These are phyloP conservation scores for Passiflora organensis DNA, from an alignment of 345 rosid genomes.

Conservation along the genomic window DNA sequence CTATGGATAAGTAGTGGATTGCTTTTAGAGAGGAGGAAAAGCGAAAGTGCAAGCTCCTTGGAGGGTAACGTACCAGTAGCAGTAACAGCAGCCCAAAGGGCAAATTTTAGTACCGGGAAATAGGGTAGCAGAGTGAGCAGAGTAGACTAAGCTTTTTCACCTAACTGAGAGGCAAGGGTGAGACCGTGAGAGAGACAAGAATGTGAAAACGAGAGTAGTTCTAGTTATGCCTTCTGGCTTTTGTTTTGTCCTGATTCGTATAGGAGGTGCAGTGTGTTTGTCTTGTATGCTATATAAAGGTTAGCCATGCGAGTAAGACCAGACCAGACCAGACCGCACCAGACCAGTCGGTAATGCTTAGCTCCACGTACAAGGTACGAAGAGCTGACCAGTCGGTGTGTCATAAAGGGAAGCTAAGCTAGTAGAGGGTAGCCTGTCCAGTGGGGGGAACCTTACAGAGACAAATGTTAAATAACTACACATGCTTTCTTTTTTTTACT, in stretches of 20 bases:
- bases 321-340: conserved; percentile 17
- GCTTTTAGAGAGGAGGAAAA: too few species aligned
- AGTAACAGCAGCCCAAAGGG: too few species aligned
- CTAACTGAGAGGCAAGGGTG: too few species aligned
- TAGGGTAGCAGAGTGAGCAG: conserved; percentile 16
- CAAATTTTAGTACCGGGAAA: too few species aligned
- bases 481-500: too few species aligned
- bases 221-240: conserved; percentile 6
- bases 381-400: neutral
- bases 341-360: conserved; percentile 20
- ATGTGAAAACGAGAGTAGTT: neutral
- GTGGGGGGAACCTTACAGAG: too few species aligned
- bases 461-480: too few species aligned
- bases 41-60: too few species aligned
- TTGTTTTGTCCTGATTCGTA: conserved; percentile 11
- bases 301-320: conserved; percentile 35
- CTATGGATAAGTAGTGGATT: too few species aligned
- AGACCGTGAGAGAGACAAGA: neutral
- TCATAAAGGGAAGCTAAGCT: neutral
- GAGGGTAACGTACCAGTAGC: too few species aligned
- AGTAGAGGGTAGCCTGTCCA: too few species aligned
- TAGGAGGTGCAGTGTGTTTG: neutral
- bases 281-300: too few species aligned
- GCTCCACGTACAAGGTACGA: conserved; percentile 11
- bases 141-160: conserved; percentile 5